Conservation (phyloP, 306 rosid species). For the Lotus japonicus region DNA sequence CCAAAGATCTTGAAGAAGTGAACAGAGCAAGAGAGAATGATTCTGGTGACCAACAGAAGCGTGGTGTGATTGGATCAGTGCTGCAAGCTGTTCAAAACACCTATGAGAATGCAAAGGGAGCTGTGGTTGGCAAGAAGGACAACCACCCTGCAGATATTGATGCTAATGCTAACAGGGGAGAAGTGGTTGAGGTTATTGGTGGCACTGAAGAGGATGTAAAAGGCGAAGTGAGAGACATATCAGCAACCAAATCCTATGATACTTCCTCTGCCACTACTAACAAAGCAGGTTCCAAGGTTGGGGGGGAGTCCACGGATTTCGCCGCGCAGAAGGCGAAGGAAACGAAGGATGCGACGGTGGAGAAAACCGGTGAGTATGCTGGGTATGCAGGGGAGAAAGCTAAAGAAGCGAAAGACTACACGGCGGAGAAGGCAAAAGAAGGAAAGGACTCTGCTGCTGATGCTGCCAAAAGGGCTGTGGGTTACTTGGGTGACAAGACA, state of each 20-base stretch:
- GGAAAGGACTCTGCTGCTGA: slow-evolving; percentile 58
- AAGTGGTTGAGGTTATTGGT: neutral
- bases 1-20: slow-evolving; percentile 42
- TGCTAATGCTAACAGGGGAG: too few species aligned
- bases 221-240: slow-evolving; percentile 29
- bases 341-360: slow-evolving; percentile 1
- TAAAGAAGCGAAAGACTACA: slow-evolving; percentile 5
- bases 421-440: slow-evolving; percentile 38
- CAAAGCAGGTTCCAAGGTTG: neutral
- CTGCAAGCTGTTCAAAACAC: slow-evolving; percentile 47
- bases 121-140: slow-evolving; percentile 56
- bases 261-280: neutral
- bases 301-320: neutral
- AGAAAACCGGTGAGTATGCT: slow-evolving; percentile 23
- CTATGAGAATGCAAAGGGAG: slow-evolving; percentile 57
- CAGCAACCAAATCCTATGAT: slow-evolving; percentile 13
- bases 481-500: slow-evolving; percentile 48
- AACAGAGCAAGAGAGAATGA: slow-evolving; percentile 18
- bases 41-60: slow-evolving; percentile 14
- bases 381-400: slow-evolving; percentile 26
- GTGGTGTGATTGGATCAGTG: slow-evolving; percentile 58
- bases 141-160: too few species aligned
- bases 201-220: neutral
- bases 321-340: slow-evolving; percentile 29
- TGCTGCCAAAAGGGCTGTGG: slow-evolving; percentile 52